A percentile compares a stretch with the other conserved stretches of the same genome.
These are phyloP conservation scores for Aspergillus fischeri DNA, from an alignment of 2,329 filamentous ascomycete species.

Conservation along the genomic window DNA sequence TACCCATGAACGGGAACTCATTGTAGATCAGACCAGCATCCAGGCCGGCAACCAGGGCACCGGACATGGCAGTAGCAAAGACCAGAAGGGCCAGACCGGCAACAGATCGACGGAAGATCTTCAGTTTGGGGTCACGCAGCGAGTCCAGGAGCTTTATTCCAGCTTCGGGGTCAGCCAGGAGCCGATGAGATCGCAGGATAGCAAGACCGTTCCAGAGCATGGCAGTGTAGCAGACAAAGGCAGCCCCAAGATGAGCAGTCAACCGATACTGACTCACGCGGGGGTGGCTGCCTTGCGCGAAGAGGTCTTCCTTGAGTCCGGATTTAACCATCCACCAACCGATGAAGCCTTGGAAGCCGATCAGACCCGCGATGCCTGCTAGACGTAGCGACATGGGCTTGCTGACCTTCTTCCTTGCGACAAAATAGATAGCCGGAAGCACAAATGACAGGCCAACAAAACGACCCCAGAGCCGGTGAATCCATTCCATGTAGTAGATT, in stretches of 20 bases:
- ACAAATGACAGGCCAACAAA: slow-evolving; percentile 88
- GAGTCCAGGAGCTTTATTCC: slow-evolving; percentile 58
- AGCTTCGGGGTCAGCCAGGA: slow-evolving; percentile 63
- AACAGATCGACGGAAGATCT: slow-evolving; percentile 68
- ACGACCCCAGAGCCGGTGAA: slow-evolving; percentile 89
- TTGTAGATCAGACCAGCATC: slow-evolving; percentile 98
- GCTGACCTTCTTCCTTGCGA: slow-evolving; percentile 74
- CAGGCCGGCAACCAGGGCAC: slow-evolving; percentile 86
- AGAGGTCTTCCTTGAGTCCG: slow-evolving; percentile 90
- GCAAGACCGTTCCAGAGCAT: slow-evolving; percentile 89
- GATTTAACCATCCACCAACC: slow-evolving; percentile 99
- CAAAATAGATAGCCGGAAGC: slow-evolving; percentile 81
- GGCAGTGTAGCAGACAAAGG: slow-evolving; percentile 87
- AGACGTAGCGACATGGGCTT: slow-evolving; percentile 72
- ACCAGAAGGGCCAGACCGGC: slow-evolving; percentile 68
- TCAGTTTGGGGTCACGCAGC: slow-evolving; percentile 65
- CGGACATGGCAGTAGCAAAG: slow-evolving; percentile 89
- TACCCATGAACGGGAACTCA: slow-evolving; percentile 94
- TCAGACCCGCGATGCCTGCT: slow-evolving; percentile 77
- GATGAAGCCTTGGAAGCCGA: slow-evolving; percentile 90
- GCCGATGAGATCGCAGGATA: slow-evolving; percentile 71
- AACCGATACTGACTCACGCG: slow-evolving; percentile 93
- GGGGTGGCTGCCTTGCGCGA: slow-evolving; percentile 83
- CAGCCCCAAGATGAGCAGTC: slow-evolving; percentile 81
- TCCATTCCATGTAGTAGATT: slow-evolving; percentile 99